Evolutionary conservation across 164 flowering plant genomes (phyloP), one percentile per base, ranked within the genome.

Genomic region (Vitis rotundifolia): DNA sequence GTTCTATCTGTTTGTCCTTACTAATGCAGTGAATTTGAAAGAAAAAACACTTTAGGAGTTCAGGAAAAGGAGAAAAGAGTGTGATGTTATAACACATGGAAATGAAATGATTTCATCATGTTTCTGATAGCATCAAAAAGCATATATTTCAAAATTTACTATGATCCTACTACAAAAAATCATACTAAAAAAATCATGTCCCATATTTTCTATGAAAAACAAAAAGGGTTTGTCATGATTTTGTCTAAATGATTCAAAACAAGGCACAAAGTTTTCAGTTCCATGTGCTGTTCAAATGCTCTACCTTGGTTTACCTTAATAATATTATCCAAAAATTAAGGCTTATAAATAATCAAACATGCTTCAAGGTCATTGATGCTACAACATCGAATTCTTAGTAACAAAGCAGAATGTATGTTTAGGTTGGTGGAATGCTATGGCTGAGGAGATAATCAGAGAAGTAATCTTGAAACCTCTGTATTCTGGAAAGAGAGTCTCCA

Each of bases 401-500:
- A 37, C 44, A 37, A 37, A 37, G 44, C 44, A 37, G 44, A 37
- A 37, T 6, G 44, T 18, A 47, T 44, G 11, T 44, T n/a, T 11
- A 15, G 61, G 61, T 11, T 59, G 31, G 61, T 26, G 31, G 26
- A 59, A 59, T 61, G 64, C 37, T 37, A 37, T 37, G 44, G 44
- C 44, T 22, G 44, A 37, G 18, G 37, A 52, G 22, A 15, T 10
- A 31, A 50, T 49, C 37, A 49, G 66, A 44, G 44, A 60, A 49
- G 52, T 29, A 29, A 49, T 60, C 10, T 29, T 53, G 54, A 29
- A 75, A 88, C 92, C 92, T 90, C 89, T 58, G 92, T 88, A 57
- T 90, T 88, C 69, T 88, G 92, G 75, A 90, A 90, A n/a, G 94
- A 86, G 3, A 90, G 75, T 59, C 94, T 85, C 92, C 94, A 90